Conservation (phyloP, 2,329 filamentous ascomycete species). For the Penicillium sp. region DNA sequence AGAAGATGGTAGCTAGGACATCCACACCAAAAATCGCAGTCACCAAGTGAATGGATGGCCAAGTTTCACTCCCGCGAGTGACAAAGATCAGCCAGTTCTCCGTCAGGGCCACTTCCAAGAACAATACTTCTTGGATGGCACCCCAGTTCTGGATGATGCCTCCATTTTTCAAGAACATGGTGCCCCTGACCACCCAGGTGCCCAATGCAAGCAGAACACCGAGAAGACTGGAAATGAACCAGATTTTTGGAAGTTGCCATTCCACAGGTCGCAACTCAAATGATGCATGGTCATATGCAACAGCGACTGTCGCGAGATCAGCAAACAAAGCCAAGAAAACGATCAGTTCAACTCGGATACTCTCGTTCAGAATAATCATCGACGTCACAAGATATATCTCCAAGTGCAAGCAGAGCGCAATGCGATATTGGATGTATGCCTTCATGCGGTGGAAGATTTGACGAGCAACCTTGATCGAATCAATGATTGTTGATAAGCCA, state of each 20-base stretch:
- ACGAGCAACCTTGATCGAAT: slow-evolving; percentile 72
- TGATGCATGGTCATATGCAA: slow-evolving; percentile 78
- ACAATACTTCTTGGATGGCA: slow-evolving; percentile 75
- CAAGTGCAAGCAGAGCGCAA: slow-evolving; percentile 71
- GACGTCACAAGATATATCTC: slow-evolving; percentile 76
- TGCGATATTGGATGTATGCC: slow-evolving; percentile 76
- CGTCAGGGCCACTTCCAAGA: slow-evolving; percentile 86
- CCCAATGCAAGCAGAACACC: slow-evolving; percentile 67
- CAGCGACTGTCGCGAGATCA: slow-evolving; percentile 75
- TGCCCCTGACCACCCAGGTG: slow-evolving; percentile 73
- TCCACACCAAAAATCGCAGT: slow-evolving; percentile 72
- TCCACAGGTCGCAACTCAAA: slow-evolving; percentile 74
- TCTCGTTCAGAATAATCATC: slow-evolving; percentile 80
- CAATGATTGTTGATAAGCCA: slow-evolving; percentile 69
- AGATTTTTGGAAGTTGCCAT: slow-evolving; percentile 81
- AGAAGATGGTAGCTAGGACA: slow-evolving; percentile 71
- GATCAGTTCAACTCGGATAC: slow-evolving; percentile 69
- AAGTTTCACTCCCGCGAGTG: slow-evolving; percentile 77
- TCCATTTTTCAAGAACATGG: slow-evolving; percentile 68
- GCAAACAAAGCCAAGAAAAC: slow-evolving; percentile 80
- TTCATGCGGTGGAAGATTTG: slow-evolving; percentile 80
- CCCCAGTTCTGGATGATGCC: slow-evolving; percentile 76
- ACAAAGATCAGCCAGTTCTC: slow-evolving; percentile 99
- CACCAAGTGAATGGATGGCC: slow-evolving; percentile 73
- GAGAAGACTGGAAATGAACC: slow-evolving; percentile 64